phyloP scores from a whole-genome alignment of 179 eudicot species.

The Beta corolliflora region DNA sequence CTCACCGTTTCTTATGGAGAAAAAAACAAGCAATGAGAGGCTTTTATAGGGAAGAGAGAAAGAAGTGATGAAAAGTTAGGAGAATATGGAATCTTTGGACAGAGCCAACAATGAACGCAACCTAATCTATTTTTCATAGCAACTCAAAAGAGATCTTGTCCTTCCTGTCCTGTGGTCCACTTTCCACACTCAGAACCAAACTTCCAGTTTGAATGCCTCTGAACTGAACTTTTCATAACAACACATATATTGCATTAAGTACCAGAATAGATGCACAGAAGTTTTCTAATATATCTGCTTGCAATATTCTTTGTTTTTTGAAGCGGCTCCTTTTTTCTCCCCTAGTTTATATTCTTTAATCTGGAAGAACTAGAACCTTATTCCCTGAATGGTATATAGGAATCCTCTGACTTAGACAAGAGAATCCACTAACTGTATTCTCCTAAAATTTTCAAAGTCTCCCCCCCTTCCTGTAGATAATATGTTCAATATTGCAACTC shows the following conservation, averaged over 20 bases:
- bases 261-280: constrained; percentile 60
- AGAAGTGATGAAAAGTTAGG: constrained; percentile 32
- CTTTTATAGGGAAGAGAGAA: constrained; percentile 35
- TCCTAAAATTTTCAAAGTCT: constrained; percentile 38
- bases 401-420: constrained; percentile 54
- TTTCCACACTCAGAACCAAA: constrained; percentile 33
- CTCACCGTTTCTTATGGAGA: constrained; percentile 25
- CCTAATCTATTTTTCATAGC: constrained; percentile 46
- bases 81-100: constrained; percentile 64
- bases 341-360: constrained; percentile 41
- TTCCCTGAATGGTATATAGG: constrained; percentile 52
- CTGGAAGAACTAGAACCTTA: constrained; percentile 69
- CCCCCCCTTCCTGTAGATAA: constrained; percentile 28
- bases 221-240: constrained; percentile 47
- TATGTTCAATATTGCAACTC: constrained; percentile 27
- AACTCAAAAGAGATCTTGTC: constrained; percentile 48
- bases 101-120: constrained; percentile 42
- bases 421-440: constrained; percentile 64
- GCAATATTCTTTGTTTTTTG: constrained; percentile 40
- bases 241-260: constrained; percentile 60
- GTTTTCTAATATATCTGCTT: constrained; percentile 37
- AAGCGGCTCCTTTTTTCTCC: constrained; percentile 25
- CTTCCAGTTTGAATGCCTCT: constrained; percentile 38
- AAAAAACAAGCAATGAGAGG: constrained; percentile 24
- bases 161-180: constrained; percentile 46